Conservation (phyloP, 768 basidiomycete genomes). For the Nidularia sp. region DNA sequence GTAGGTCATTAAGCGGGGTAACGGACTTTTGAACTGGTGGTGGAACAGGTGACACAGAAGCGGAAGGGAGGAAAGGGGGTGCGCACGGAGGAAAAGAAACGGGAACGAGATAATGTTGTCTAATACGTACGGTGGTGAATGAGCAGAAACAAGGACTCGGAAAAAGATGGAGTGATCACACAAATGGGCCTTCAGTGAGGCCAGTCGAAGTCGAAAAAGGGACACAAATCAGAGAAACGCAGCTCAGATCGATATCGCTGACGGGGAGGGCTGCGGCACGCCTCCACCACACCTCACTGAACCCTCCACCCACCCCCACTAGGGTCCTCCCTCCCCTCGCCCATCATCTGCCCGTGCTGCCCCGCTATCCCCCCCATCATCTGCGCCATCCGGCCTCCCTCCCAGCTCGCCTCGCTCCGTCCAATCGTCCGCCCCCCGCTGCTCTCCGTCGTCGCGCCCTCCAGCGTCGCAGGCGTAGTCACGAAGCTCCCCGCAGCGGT, state of each 20-base stretch:
- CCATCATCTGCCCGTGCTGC: constrained; percentile 3
- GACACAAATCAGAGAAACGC: neutral
- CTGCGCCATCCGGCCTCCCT: constrained; percentile 5
- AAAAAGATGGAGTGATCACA: neutral
- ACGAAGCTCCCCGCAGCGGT: constrained; percentile 68
- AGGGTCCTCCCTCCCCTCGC: constrained; percentile 11
- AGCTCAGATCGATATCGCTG: no score
- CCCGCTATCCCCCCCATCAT: constrained; percentile 4
- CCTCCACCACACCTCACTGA: constrained; percentile 7
- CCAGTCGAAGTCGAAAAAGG: neutral
- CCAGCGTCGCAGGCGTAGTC: constrained; percentile 58
- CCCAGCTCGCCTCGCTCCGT: constrained; percentile 36
- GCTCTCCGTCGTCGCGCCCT: constrained; percentile 52
- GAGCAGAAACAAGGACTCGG: no score
- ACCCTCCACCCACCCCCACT: constrained; percentile 15
- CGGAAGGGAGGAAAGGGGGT: neutral
- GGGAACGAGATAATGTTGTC: neutral
- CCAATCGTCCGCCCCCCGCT: constrained; percentile 28
- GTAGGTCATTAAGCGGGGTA: neutral
- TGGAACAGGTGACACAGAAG: neutral
- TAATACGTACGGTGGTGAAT: neutral
- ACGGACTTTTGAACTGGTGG: neutral
- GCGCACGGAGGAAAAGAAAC: neutral
- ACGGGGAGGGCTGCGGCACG: neutral
- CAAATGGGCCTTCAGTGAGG: neutral